A percentile compares a stretch with the other conserved stretches of the same genome.
These are phyloP conservation scores for Pseudopyricularia cyperi DNA, from an alignment of 2,329 filamentous ascomycete species.

Conservation along the genomic window DNA sequence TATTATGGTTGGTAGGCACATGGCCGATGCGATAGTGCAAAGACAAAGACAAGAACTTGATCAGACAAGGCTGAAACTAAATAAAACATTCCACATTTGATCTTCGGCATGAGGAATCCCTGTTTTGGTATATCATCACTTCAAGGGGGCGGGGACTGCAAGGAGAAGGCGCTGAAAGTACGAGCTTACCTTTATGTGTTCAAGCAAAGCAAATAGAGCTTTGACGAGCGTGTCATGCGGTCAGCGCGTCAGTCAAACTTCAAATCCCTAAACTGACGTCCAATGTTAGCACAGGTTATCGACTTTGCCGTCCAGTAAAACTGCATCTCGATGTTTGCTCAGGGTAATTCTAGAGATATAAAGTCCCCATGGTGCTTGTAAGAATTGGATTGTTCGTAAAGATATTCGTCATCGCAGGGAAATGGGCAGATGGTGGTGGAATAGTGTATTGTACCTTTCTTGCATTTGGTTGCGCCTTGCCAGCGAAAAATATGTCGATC, in stretches of 20 bases:
- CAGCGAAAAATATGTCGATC: neutral
- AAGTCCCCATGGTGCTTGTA: conserved; percentile 44
- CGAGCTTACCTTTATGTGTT: conserved; percentile 31
- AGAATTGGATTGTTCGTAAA: conserved; percentile 51
- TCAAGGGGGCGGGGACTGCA: conserved; percentile 13
- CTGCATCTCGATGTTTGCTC: conserved; percentile 24
- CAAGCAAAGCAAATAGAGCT: neutral
- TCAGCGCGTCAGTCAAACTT: neutral
- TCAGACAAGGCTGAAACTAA: conserved; percentile 58
- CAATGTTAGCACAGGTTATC: neutral
- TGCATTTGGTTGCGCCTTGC: neutral
- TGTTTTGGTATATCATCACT: conserved; percentile 49
- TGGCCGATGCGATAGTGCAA: neutral
- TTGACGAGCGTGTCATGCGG: neutral
- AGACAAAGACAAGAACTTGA: conserved; percentile 17
- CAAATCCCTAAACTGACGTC: conserved; percentile 6
- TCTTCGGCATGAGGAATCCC: conserved; percentile 59
- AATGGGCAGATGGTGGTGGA: neutral
- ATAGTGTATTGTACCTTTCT: neutral
- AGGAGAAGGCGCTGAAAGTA: conserved; percentile 1
- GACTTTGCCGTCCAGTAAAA: neutral
- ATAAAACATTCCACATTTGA: conserved; percentile 42
- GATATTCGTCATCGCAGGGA: conserved; percentile 28
- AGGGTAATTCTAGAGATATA: conserved; percentile 40
- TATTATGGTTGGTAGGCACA: conserved; percentile 1